A percentile compares a stretch with the other conserved stretches of the same genome.
Evolutionary conservation across 495 filamentous ascomycete genomes (phyloP).

Genomic region (Astrocystis sublimbata): DNA sequence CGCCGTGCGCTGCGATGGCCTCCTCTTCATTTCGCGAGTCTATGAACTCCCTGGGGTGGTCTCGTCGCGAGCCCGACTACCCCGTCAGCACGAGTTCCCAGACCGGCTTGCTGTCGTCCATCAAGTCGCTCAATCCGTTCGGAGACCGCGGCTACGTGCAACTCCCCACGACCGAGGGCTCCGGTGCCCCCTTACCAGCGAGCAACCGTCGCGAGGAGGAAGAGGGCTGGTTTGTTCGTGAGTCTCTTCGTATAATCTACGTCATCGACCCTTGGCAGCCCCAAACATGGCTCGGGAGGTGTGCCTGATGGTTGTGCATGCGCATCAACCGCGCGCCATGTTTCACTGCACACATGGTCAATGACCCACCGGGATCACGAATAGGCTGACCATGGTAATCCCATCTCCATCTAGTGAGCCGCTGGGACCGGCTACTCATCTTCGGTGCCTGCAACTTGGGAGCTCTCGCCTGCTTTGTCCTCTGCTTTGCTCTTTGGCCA

Average conservation of each 20-base stretch:
- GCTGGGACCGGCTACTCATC: conserved; percentile 93
- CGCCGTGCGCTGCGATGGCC: conserved; percentile 63
- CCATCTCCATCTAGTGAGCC: conserved; percentile 67
- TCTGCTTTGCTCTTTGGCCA: conserved; percentile 88
- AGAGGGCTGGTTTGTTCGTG: conserved; percentile 92
- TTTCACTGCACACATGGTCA: conserved; percentile 42
- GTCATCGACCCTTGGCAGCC: conserved; percentile 22
- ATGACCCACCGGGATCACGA: conserved; percentile 22
- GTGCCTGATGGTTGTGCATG: conserved; percentile 40
- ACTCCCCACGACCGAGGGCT: conserved; percentile 79
- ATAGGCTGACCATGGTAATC: conserved; percentile 35
- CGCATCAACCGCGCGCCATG: conserved; percentile 40
- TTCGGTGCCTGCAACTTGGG: conserved; percentile 91
- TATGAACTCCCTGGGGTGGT: conserved; percentile 94
- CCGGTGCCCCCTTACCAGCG: conserved; percentile 86
- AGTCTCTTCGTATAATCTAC: conserved; percentile 51
- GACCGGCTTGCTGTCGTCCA: conserved; percentile 72
- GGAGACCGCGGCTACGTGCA: conserved; percentile 84
- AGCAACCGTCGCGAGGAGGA: conserved; percentile 87
- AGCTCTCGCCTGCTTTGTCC: conserved; percentile 85
- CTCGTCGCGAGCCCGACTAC: conserved; percentile 72
- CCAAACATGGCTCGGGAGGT: conserved; percentile 31
- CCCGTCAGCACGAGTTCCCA: conserved; percentile 74
- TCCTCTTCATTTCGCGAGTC: conserved; percentile 87
- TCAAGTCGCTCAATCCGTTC: conserved; percentile 89